A percentile compares a stretch with the other conserved stretches of the same genome.
These are phyloP conservation scores for Claviceps humidiphila DNA, from an alignment of 2,329 filamentous ascomycete genomes.

Conservation along the genomic window DNA sequence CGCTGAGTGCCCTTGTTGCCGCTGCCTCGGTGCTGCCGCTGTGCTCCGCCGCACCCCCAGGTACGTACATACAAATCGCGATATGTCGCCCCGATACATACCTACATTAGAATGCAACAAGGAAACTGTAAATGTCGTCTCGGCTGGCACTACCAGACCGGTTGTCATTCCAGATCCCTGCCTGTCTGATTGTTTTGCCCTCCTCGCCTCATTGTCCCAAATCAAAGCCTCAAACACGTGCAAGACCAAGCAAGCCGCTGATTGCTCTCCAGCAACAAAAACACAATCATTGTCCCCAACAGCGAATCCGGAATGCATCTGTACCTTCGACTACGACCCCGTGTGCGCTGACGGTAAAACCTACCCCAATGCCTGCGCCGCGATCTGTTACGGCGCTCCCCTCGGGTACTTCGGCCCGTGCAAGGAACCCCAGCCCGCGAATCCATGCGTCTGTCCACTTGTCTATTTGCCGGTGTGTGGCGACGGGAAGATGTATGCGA, in stretches of 20 bases:
- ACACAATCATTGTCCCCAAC: too few relatives aligned
- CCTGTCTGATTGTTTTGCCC: too few relatives aligned
- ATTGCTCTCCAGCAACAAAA: too few relatives aligned
- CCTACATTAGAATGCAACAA: too few relatives aligned
- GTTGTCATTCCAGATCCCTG: too few relatives aligned
- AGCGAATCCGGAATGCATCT: neutral
- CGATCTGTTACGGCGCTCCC: neutral
- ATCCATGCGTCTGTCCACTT: neutral
- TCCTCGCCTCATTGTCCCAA: too few relatives aligned
- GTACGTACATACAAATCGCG: too few relatives aligned
- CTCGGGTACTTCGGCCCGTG: neutral
- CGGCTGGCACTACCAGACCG: too few relatives aligned
- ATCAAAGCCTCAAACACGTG: too few relatives aligned
- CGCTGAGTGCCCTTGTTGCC: slow-evolving; percentile 56
- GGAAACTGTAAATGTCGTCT: too few relatives aligned
- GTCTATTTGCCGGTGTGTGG: neutral
- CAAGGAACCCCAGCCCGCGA: neutral
- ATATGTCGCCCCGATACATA: too few relatives aligned
- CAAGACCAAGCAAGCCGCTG: too few relatives aligned
- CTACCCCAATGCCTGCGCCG: neutral
- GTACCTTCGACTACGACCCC: neutral
- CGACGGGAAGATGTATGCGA: neutral
- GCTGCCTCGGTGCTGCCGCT: slow-evolving; percentile 34
- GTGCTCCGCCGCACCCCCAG: slow-evolving; percentile 51
- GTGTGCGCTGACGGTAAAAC: neutral